Percentiles rank a stretch among this genome's conserved stretches.
These are phyloP conservation scores for Lipomyces anomalus DNA, from an alignment of 805 yeast species.

Conservation along the genomic window DNA sequence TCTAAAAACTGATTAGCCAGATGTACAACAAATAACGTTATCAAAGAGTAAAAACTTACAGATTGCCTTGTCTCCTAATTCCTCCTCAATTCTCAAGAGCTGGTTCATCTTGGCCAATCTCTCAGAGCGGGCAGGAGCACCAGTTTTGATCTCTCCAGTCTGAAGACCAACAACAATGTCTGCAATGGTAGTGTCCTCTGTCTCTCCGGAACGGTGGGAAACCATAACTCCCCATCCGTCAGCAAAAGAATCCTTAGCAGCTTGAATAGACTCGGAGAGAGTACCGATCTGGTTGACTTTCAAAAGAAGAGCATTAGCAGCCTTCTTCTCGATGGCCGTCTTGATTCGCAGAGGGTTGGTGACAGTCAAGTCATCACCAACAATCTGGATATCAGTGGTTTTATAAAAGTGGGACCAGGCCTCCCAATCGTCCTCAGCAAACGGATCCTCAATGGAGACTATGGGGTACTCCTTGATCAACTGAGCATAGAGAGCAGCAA, in stretches of 20 bases:
- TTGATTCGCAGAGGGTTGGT: slow-evolving; percentile 94
- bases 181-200: slow-evolving; percentile 98
- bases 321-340: slow-evolving; percentile 94
- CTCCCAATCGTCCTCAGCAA: slow-evolving; percentile 99
- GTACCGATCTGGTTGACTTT: slow-evolving; percentile 99
- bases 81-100: slow-evolving; percentile 97
- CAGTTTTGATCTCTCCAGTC: slow-evolving; percentile 98
- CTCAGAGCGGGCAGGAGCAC: slow-evolving; percentile 99
- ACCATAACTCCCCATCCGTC: slow-evolving; percentile 99
- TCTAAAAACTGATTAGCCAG: no score
- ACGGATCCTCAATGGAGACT: slow-evolving; percentile 97
- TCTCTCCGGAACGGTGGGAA: slow-evolving; percentile 99
- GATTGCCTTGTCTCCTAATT: slow-evolving; percentile 94
- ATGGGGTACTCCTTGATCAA: slow-evolving; percentile 91
- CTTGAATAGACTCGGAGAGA: slow-evolving; percentile 90
- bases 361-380: slow-evolving; percentile 97
- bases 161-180: slow-evolving; percentile 97
- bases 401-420: slow-evolving; percentile 87
- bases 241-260: slow-evolving; percentile 89
- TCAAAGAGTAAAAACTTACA: no score
- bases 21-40: slow-evolving; percentile 87
- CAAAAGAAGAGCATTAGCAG: slow-evolving; percentile 88
- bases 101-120: slow-evolving; percentile 99
- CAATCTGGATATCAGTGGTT: slow-evolving; percentile 61
- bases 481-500: slow-evolving; percentile 75